Conservation (phyloP, 129 eudicot species). For the Pittosporum tobira region DNA sequence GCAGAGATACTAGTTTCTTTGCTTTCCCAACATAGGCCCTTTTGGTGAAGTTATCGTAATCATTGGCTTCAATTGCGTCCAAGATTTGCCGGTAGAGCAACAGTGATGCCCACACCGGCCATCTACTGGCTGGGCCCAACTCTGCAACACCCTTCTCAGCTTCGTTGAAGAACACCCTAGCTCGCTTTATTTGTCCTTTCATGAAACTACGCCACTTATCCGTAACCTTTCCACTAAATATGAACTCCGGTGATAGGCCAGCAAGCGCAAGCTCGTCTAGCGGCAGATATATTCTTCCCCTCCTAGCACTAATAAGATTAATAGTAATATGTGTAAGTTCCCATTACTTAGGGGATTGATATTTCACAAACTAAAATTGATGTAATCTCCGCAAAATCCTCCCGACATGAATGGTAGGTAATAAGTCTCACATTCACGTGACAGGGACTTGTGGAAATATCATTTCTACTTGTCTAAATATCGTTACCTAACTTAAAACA, state of each 20-base stretch:
- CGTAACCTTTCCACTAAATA: slow-evolving; percentile 2
- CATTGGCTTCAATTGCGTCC: slow-evolving; percentile 18
- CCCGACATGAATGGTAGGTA: too few relatives aligned
- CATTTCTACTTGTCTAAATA: too few relatives aligned
- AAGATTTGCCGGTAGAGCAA: slow-evolving; percentile 7
- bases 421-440: too few relatives aligned
- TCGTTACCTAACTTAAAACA: too few relatives aligned
- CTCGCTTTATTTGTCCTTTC: slow-evolving; percentile 7
- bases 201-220: slow-evolving; percentile 7
- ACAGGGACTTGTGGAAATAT: too few relatives aligned
- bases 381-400: too few relatives aligned
- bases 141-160: slow-evolving; percentile 16
- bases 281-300: slow-evolving; percentile 2
- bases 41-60: slow-evolving; percentile 10
- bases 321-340: too few relatives aligned
- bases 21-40: slow-evolving; percentile 11
- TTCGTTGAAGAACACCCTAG: slow-evolving; percentile 13
- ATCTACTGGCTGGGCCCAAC: slow-evolving; percentile 14
- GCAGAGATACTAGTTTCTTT: slow-evolving; percentile 5
- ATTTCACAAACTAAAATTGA: too few relatives aligned
- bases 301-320: background rate
- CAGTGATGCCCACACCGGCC: slow-evolving; percentile 12
- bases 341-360: too few relatives aligned
- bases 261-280: background rate
- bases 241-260: background rate